These are phyloP conservation scores for Gracilariopsis chorda DNA, from an alignment of 23 red algal genomes.

Conservation along the genomic window DNA sequence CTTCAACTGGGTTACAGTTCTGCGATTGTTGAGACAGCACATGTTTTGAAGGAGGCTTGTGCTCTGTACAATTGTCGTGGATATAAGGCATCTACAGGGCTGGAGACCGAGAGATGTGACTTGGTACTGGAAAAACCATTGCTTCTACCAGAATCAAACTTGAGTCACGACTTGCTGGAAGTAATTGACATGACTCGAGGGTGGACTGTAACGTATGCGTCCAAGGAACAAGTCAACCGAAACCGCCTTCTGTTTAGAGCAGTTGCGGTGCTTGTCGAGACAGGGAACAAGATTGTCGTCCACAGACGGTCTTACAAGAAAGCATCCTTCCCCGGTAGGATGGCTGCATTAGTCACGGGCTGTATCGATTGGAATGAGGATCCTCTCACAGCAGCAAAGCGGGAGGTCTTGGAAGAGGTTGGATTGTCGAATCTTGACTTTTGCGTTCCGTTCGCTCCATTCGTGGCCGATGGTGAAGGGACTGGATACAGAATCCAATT, in stretches of 20 bases:
- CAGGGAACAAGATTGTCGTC: constrained; percentile 23
- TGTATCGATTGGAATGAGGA: constrained; percentile 44
- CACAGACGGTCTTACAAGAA: constrained; percentile 50
- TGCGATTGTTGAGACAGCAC: constrained; percentile 34
- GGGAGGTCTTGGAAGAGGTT: constrained; percentile 52
- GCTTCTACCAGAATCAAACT: not conserved
- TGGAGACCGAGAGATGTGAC: constrained; percentile 52
- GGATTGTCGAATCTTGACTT: constrained; percentile 29
- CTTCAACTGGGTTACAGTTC: constrained; percentile 42
- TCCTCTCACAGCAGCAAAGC: constrained; percentile 40
- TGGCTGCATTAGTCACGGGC: constrained; percentile 48
- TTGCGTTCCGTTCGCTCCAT: constrained; percentile 18
- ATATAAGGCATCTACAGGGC: constrained; percentile 11
- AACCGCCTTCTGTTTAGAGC: constrained; percentile 39
- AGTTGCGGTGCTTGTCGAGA: constrained; percentile 58
- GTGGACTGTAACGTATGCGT: constrained; percentile 17
- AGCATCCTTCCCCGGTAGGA: constrained; percentile 12
- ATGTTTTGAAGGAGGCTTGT: constrained; percentile 34
- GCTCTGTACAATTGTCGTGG: constrained; percentile 2
- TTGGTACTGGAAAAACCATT: constrained; percentile 45
- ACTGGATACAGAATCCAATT: constrained; percentile 37
- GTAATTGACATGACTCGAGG: constrained; percentile 47
- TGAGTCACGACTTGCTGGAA: not conserved
- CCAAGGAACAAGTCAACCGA: not conserved
- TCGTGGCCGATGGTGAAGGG: constrained; percentile 32